These are phyloP conservation scores for Peronospora farinosa DNA, from an alignment of 352 stramenopile species.

Conservation along the genomic window DNA sequence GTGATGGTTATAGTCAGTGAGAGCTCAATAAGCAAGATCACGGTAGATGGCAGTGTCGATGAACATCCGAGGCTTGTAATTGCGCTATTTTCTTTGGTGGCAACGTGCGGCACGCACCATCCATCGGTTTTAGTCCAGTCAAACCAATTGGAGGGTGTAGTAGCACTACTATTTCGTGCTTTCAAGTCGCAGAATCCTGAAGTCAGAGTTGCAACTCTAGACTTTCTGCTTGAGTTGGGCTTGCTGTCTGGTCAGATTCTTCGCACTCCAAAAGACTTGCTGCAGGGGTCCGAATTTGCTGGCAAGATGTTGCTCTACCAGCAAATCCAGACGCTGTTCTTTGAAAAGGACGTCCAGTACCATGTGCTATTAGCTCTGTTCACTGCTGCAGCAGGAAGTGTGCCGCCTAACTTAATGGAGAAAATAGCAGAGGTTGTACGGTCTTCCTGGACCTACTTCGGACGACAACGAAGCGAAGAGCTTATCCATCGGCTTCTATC, in stretches of 20 bases:
- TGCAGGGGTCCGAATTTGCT: slow-evolving; percentile 41
- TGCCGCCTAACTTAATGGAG: slow-evolving; percentile 56
- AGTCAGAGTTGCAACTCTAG: slow-evolving; percentile 44
- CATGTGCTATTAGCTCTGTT: slow-evolving; percentile 61
- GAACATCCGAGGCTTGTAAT: slow-evolving; percentile 45
- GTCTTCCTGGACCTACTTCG: slow-evolving; percentile 72
- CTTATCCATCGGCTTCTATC: slow-evolving; percentile 48
- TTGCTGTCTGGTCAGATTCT: slow-evolving; percentile 69
- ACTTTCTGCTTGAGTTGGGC: slow-evolving; percentile 58
- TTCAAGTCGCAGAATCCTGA: slow-evolving; percentile 66
- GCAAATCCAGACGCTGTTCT: slow-evolving; percentile 66
- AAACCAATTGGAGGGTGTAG: slow-evolving; percentile 56
- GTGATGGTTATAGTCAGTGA: slow-evolving; percentile 59
- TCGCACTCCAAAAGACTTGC: slow-evolving; percentile 43
- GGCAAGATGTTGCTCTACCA: slow-evolving; percentile 54
- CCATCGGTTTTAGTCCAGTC: slow-evolving; percentile 62
- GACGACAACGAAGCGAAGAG: slow-evolving; percentile 52
- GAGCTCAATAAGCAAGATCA: slow-evolving; percentile 51
- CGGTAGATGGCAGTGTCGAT: slow-evolving; percentile 40
- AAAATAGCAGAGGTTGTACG: slow-evolving; percentile 65
- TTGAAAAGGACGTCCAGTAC: slow-evolving; percentile 75
- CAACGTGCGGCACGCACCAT: slow-evolving; percentile 44
- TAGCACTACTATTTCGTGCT: slow-evolving; percentile 51
- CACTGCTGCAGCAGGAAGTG: slow-evolving; percentile 48
- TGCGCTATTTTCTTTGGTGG: slow-evolving; percentile 52